Base-by-base conservation (phyloP, 2,329 filamentous ascomycete genomes). In the Talaromyces sp. region DNA sequence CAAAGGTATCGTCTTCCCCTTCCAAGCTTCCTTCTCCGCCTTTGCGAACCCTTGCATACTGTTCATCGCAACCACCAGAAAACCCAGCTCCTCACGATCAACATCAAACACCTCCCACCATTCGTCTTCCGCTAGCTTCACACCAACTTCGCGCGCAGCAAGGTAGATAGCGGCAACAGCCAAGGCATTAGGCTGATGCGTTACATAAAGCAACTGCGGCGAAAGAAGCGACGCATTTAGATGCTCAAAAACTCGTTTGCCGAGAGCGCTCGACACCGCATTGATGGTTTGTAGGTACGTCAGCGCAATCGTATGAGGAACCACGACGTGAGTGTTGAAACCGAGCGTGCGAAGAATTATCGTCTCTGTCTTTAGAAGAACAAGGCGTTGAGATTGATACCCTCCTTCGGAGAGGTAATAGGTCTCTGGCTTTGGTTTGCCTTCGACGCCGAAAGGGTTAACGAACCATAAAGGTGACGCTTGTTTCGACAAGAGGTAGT, bases 21-120 rank as follows among this genome's bases (percentile, higher is more conserved):
- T 79, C 79, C 86, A 83, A 58, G 82, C 83, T 58, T 82, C 81
- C 69, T 76, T 82, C 70, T 90, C 87, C 46, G 81, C 81, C 64
- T 76, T 77, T 60, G 87, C 86, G 77, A 89, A 92, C 0, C 85
- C 87, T 66, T 89, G 87, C 61, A 96, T 79, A 70, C 93, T 97
- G 65, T 86, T 81, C 84, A 97, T 85, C 0, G 84, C 92, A 11
- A 97, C 91, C 3, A 96, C 92, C 63, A 98, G 77, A 69, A 98
- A 98, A 0, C 95, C 95, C 39, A 99, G 81, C 73, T 96, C 92
- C 79, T 99, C 95, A 58, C 95, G 83, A 70, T 97, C 93, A 7
- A 95, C 91, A 75, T 99, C 95, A 74, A 98, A 98, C 0, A 98
- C 91, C 76, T 97, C 93, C 95, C 95, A 99, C 95, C 95, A 99